Base-by-base conservation (phyloP, 2,329 filamentous ascomycete genomes). In the Colletotrichum sp. region DNA sequence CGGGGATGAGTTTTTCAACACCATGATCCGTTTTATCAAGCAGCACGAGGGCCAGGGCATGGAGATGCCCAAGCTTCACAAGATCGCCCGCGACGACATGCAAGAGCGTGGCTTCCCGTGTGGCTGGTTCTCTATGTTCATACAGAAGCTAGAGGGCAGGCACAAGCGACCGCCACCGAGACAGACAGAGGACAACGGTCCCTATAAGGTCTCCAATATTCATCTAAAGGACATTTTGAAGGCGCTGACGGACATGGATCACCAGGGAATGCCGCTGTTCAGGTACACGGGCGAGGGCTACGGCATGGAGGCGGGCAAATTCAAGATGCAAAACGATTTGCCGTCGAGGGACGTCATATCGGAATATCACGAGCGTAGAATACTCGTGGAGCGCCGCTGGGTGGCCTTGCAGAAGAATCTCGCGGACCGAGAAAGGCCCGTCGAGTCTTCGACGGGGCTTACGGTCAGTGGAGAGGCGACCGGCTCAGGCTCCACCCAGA, bases 281-380 rank as follows among this genome's bases (percentile, higher is more conserved):
- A 52, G 44, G 44, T 52, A 52, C 44, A 52, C 44, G 44, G 44
- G 44, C n/a, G 44, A 52, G 44, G 44, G 44, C n/a, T 52, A 52
- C 12, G 2, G 44, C 2, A 44, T 44, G 16, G 39, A n/a, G n/a
- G n/a, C n/a, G n/a, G n/a, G n/a, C n/a, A n/a, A n/a, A n/a, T n/a
- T n/a, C n/a, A n/a, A n/a, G n/a, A n/a, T n/a, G n/a, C n/a, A n/a
- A n/a, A n/a, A n/a, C n/a, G n/a, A n/a, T n/a, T n/a, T n/a, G n/a
- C n/a, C n/a, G n/a, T n/a, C n/a, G n/a, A n/a, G n/a, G n/a, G n/a
- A n/a, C n/a, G n/a, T n/a, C n/a, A n/a, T n/a, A n/a, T n/a, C n/a
- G n/a, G 39, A 18, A 2, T 44, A 44, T 44, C 3, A 44, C 18
- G 39, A 52, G 44, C 44, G 44, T 1, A 1, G 6, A 6, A 4